Conservation (phyloP, 1,284 basidiomycete genomes). For the Ceratobasidium sp. region DNA sequence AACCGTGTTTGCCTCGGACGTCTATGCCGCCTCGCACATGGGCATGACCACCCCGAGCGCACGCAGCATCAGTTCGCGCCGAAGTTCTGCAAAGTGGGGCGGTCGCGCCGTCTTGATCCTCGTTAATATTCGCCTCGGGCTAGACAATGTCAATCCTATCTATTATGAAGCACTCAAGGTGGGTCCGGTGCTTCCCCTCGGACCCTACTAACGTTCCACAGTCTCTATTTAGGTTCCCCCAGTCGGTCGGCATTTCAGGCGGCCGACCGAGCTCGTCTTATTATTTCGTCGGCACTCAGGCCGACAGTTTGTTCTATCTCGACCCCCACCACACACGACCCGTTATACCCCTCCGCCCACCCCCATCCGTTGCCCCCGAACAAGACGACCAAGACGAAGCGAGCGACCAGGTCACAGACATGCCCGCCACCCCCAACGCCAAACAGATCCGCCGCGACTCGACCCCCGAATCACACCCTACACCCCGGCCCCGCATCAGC, state of each 20-base stretch:
- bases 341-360: slow-evolving; percentile 74
- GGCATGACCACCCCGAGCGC: slow-evolving; percentile 34
- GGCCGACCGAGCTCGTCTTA: slow-evolving; percentile 95
- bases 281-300: slow-evolving; percentile 95
- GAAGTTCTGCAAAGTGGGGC: slow-evolving; percentile 64
- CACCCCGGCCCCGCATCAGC: slow-evolving; percentile 31
- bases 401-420: background rate
- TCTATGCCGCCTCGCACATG: slow-evolving; percentile 77
- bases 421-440: slow-evolving; percentile 22
- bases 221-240: slow-evolving; percentile 90
- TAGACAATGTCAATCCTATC: slow-evolving; percentile 93
- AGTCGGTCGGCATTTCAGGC: slow-evolving; percentile 95
- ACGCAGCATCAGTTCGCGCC: slow-evolving; percentile 37
- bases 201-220: slow-evolving; percentile 47
- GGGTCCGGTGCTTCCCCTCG: background rate
- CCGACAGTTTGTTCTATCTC: slow-evolving; percentile 90
- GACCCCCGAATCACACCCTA: slow-evolving; percentile 24
- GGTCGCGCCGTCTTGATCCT: slow-evolving; percentile 85
- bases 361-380: slow-evolving; percentile 51
- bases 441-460: slow-evolving; percentile 6
- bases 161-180: slow-evolving; percentile 96
- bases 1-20: slow-evolving; percentile 84
- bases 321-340: slow-evolving; percentile 93
- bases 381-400: slow-evolving; percentile 12
- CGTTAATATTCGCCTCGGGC: slow-evolving; percentile 84